Evolutionary conservation across 257 asterid species (phyloP), one percentile per base, ranked within the genome.

Genomic region (Lavandula angustifolia): DNA sequence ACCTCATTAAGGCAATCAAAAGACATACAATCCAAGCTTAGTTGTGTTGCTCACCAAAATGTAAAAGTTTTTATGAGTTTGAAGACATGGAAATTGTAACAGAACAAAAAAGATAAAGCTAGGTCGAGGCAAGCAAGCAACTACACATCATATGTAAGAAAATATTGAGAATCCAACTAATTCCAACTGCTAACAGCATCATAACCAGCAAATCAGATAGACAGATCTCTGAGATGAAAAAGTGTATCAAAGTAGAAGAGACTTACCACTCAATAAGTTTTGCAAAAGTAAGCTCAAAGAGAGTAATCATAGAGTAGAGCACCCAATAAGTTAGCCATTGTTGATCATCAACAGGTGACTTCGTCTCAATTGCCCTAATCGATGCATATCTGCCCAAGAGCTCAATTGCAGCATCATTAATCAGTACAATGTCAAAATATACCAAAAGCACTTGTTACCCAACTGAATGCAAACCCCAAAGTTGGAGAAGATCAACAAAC

Each of bases 251-350:
- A n/a, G n/a, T n/a, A 27, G 29, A 71, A 16, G 56, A 16, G 32
- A 57, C 76, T 60, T 54, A 94, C 99, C 99, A 90, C 76, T 94
- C 99, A 17, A 94, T 83, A 52, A 94, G 74, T 65, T 83, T 87
- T 1, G 95, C 89, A 71, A 94, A 94, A 16, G 99, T 90, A 9
- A 90, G 96, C 89, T 94, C 97, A 47, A 90, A 85, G 22, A 94
- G 91, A 10, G 99, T 94, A 65, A 94, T 84, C 97, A 94, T 87
- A 38, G 99, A 94, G 86, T 94, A 90, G 62, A 94, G 85, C 70
- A 94, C 82, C 99, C 99, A 94, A 41, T 94, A 94, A 71, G 97
- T 94, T 44, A 94, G 97, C 99, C 99, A 94, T 68, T 94, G 99
- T 72, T 94, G 97, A 86, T 94, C 97, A 77, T 94, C 99, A 42